Percentiles rank a stretch among this genome's conserved stretches.
Conservation (phyloP, 257 asterid species). For the Solanum stenotomum region DNA sequence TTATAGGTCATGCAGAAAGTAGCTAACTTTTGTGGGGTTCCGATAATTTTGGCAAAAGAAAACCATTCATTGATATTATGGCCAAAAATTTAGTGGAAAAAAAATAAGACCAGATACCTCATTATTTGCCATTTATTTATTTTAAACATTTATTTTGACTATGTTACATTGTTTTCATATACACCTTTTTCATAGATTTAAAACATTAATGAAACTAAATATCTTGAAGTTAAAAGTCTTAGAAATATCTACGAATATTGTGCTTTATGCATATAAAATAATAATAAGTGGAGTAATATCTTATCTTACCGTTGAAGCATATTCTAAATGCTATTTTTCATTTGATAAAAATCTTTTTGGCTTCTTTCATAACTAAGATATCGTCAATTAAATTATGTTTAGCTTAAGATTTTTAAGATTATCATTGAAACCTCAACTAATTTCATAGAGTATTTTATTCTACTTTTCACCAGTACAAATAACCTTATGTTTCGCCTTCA, state of each 20-base stretch:
- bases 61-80: slow-evolving; percentile 31
- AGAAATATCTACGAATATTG: neutral
- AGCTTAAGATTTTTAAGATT: neutral
- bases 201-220: neutral
- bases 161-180: neutral
- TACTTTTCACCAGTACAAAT: neutral
- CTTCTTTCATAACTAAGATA: neutral
- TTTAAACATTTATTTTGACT: neutral
- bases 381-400: neutral
- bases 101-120: neutral
- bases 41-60: slow-evolving; percentile 19
- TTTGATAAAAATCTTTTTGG: neutral
- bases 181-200: neutral
- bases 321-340: neutral
- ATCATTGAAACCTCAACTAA: neutral
- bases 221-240: neutral
- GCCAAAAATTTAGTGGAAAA: neutral
- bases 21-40: neutral
- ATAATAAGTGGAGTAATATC: neutral
- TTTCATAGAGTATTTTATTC: neutral
- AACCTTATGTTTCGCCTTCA: neutral
- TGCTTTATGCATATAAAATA: too few species aligned
- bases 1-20: neutral
- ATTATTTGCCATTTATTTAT: neutral
- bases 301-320: neutral